Percentiles rank a stretch among this genome's conserved stretches.
These are phyloP conservation scores for Backusella morwellensis DNA, from an alignment of 192 early-diverging fungal genomes.

Conservation along the genomic window DNA sequence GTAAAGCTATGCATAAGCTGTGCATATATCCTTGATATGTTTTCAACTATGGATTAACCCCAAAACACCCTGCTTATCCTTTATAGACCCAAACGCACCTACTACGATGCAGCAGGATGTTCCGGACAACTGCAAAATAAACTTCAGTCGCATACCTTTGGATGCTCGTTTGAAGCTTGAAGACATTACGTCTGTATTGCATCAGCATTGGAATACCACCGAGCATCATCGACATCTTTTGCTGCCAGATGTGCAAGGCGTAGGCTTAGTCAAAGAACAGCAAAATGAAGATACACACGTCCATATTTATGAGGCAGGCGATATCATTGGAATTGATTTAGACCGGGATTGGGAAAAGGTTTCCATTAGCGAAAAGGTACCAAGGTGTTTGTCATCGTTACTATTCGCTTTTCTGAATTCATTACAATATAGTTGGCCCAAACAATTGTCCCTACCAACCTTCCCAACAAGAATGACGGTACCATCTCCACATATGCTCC, in stretches of 20 bases:
- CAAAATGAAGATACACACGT: neutral
- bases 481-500: slow-evolving; percentile 4
- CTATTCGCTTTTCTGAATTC: neutral
- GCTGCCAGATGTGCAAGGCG: slow-evolving; percentile 13
- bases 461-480: neutral
- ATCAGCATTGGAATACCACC: neutral
- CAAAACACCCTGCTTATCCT: neutral
- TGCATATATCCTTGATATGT: too few relatives aligned
- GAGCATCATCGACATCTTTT: slow-evolving; percentile 1
- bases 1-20: neutral
- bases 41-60: neutral
- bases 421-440: neutral
- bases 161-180: slow-evolving; percentile 16
- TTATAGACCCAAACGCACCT: slow-evolving; percentile 18
- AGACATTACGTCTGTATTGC: slow-evolving; percentile 6
- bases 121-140: slow-evolving; percentile 7
- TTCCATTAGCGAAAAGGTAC: slow-evolving; percentile 29
- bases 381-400: neutral
- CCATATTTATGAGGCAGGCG: slow-evolving; percentile 16
- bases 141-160: slow-evolving; percentile 12
- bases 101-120: neutral
- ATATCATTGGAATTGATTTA: slow-evolving; percentile 20
- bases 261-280: slow-evolving; percentile 9
- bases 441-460: neutral
- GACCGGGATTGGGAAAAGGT: slow-evolving; percentile 24